These are phyloP conservation scores for Herpotrichia juniperi DNA, from an alignment of 2,329 filamentous ascomycete genomes.

Conservation along the genomic window DNA sequence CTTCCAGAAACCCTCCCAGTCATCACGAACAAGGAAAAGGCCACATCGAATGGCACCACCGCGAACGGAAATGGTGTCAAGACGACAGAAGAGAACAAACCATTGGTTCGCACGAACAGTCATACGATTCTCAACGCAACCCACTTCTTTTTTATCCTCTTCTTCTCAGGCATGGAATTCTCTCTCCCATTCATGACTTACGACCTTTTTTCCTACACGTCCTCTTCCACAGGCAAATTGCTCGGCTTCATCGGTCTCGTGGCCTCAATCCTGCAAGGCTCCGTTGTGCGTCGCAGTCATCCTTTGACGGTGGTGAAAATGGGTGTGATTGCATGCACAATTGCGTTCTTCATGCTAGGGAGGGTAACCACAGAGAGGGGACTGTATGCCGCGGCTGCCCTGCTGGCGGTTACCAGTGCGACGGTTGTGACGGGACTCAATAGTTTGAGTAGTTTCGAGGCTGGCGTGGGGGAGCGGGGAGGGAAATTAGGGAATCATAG, in stretches of 20 bases:
- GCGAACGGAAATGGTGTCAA: constrained; percentile 23
- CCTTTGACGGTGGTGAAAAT: constrained; percentile 80
- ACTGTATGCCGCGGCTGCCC: constrained; percentile 81
- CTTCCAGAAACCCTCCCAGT: constrained; percentile 86
- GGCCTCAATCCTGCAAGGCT: constrained; percentile 89
- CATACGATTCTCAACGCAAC: constrained; percentile 81
- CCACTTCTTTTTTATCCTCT: constrained; percentile 90
- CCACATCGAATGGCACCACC: constrained; percentile 7
- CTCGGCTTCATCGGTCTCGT: constrained; percentile 91
- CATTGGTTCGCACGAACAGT: constrained; percentile 72
- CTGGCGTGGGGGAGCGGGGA: constrained; percentile 77
- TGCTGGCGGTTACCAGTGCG: constrained; percentile 87
- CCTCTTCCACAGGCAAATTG: constrained; percentile 80
- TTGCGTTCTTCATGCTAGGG: constrained; percentile 80
- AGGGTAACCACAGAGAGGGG: constrained; percentile 69
- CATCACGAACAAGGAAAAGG: constrained; percentile 23
- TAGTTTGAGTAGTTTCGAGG: constrained; percentile 89
- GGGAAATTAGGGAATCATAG: constrained; percentile 85
- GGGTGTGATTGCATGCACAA: constrained; percentile 77
- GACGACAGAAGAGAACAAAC: constrained; percentile 26
- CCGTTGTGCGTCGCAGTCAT: constrained; percentile 83
- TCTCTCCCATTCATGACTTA: constrained; percentile 97
- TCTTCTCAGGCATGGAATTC: constrained; percentile 98
- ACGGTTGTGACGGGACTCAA: constrained; percentile 96
- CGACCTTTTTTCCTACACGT: constrained; percentile 84